Conservation (phyloP, 2,329 filamentous ascomycete species). For the Byssoonygena ceratinophila region DNA sequence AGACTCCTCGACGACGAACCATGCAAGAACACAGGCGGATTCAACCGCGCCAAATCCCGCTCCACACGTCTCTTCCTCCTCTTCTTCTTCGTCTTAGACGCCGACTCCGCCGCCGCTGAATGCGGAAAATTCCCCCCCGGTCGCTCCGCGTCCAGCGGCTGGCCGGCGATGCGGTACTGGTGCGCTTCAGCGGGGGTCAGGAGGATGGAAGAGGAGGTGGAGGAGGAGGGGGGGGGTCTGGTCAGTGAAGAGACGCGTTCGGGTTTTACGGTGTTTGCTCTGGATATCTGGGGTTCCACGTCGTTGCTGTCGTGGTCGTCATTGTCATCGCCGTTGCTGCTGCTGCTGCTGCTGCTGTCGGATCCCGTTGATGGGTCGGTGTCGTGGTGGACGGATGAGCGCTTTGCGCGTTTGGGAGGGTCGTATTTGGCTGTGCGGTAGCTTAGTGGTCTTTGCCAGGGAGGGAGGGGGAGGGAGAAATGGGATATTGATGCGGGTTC, state of each 20-base stretch:
- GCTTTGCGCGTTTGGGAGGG: constrained; percentile 26
- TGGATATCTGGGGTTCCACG: not conserved
- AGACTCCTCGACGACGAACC: constrained; percentile 27
- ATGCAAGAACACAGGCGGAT: constrained; percentile 28
- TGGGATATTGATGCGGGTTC: constrained; percentile 20
- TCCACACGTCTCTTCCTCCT: constrained; percentile 15
- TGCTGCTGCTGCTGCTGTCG: constrained; percentile 21
- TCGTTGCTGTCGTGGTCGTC: not conserved
- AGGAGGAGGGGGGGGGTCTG: constrained; percentile 11
- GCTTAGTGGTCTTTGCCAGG: constrained; percentile 30
- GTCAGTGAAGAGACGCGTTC: not conserved
- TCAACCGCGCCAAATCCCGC: constrained; percentile 24
- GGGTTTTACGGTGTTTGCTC: not conserved
- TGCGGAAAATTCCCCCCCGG: constrained; percentile 37
- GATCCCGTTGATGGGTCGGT: constrained; percentile 18
- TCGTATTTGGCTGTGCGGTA: constrained; percentile 30
- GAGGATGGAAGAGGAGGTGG: constrained; percentile 21
- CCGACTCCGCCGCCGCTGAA: constrained; percentile 9
- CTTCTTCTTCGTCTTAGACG: not conserved
- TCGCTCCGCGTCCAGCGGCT: constrained; percentile 29
- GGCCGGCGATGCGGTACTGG: constrained; percentile 36
- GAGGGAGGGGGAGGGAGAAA: constrained; percentile 31
- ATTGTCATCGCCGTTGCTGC: too few species aligned
- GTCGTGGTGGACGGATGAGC: constrained; percentile 3
- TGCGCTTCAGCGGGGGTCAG: constrained; percentile 34